Evolutionary conservation across 2,329 filamentous ascomycete species (phyloP), one percentile per base, ranked within the genome.

Genomic region (Domatiomyces globalis): DNA sequence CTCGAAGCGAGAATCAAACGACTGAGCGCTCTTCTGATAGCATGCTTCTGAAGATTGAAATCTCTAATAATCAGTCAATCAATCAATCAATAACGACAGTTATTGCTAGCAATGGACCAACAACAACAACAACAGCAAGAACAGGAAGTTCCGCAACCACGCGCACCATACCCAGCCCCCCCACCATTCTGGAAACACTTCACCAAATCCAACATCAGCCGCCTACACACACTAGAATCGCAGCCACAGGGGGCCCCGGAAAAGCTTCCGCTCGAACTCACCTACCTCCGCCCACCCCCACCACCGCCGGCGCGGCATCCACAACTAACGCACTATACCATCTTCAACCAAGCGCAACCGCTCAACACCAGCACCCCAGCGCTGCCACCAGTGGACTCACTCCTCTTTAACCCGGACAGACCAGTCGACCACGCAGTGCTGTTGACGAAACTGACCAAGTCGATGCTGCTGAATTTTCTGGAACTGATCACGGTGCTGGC

Each of bases 171-270:
- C 65, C 90, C 92, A 20, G 80, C 84, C 49, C 92, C 92, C 22
- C 92, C 92, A 22, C 82, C 84, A 0, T 94, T 95, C 70, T 96
- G 86, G 81, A 83, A 84, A 59, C 77, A 85, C 65, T 96, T 96
- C 69, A 95, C 87, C 0, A 67, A 80, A 2, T 79, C 84, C 25
- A 94, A 90, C 63, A 62, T 86, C 49, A 69, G 78, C 12, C 79
- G 79, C 46, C 68, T 85, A 20, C 68, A 74, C 51, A 63, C 74
- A 42, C 63, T 76, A 49, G 54, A 67, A 64, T 52, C 60, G 61
- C 43, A 66, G 63, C 4, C 59, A 66, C 17, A 51, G 61, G 49
- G 64, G 65, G 54, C 65, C 67, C 43, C 51, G 39, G 70, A 77
- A 25, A 53, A 54, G 22, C 65, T 92, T 0, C 85, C 87, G 0